phyloP scores from a whole-genome alignment of 1,284 basidiomycete species.

The Ganoderma lingzhi region DNA sequence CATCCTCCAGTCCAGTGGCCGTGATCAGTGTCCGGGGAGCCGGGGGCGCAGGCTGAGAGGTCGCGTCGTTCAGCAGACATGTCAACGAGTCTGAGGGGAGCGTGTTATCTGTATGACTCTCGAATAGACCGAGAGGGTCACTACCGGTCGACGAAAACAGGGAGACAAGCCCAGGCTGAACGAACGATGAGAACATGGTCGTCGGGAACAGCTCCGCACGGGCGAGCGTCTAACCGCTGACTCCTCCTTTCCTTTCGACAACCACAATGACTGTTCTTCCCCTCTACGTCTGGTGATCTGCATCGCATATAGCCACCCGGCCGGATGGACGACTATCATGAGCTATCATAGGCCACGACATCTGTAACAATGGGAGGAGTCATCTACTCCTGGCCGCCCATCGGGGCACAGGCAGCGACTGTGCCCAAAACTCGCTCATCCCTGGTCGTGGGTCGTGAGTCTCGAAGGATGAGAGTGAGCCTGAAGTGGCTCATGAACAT shows the following conservation, averaged over 20 bases:
- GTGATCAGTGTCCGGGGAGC: conserved; percentile 54
- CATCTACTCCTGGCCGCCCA: too few relatives aligned
- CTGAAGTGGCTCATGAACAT: too few relatives aligned
- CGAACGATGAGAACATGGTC: conserved; percentile 39
- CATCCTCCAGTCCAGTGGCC: conserved; percentile 39
- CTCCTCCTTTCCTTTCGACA: neutral
- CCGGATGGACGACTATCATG: too few relatives aligned
- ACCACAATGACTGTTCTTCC: neutral
- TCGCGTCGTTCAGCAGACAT: conserved; percentile 68
- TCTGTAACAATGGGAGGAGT: too few relatives aligned
- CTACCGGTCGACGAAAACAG: conserved; percentile 83
- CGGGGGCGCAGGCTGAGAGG: conserved; percentile 58
- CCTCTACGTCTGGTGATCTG: neutral
- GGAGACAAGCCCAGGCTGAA: conserved; percentile 73
- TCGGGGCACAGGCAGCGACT: too few relatives aligned
- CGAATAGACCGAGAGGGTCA: conserved; percentile 69
- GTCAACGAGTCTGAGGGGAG: conserved; percentile 72
- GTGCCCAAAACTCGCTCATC: too few relatives aligned
- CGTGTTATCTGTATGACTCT: conserved; percentile 54
- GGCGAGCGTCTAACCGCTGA: neutral
- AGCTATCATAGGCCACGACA: too few relatives aligned
- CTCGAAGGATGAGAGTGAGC: too few relatives aligned
- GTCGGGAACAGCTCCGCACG: neutral
- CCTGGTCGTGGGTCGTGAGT: too few relatives aligned
- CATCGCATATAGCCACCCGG: neutral